These are phyloP conservation scores for Blumeriella jaapii DNA, from an alignment of 2,329 filamentous ascomycete genomes.

Conservation along the genomic window DNA sequence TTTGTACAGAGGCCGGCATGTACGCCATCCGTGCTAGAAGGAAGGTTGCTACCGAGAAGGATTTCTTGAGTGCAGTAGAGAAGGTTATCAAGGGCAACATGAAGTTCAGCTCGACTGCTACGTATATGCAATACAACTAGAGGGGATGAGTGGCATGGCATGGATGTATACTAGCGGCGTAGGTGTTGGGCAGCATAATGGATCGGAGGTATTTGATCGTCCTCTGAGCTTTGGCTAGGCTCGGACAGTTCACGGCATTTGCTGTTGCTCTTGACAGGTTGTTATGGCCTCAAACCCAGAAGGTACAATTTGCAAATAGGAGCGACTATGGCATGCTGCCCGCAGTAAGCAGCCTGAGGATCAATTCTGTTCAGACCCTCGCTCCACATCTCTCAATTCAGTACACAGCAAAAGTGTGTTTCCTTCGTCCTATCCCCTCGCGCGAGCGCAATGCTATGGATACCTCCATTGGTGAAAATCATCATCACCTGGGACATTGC, in stretches of 20 bases:
- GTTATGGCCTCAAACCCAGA: too few species aligned
- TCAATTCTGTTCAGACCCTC: too few species aligned
- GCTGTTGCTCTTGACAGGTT: too few species aligned
- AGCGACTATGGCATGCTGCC: too few species aligned
- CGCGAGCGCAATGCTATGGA: too few species aligned
- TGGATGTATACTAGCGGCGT: slow-evolving; percentile 26
- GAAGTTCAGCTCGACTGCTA: slow-evolving; percentile 98
- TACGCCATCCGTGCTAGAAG: slow-evolving; percentile 88
- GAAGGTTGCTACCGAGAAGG: slow-evolving; percentile 98
- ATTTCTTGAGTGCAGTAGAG: slow-evolving; percentile 94
- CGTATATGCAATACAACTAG: slow-evolving; percentile 99
- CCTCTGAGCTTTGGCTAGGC: slow-evolving; percentile 2
- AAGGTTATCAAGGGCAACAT: slow-evolving; percentile 99
- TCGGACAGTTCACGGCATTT: not conserved
- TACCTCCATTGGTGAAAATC: too few species aligned
- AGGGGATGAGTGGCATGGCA: slow-evolving; percentile 12
- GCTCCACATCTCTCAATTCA: too few species aligned
- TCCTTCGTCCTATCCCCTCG: too few species aligned
- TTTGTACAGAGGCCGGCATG: slow-evolving; percentile 97
- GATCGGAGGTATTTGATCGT: slow-evolving; percentile 7
- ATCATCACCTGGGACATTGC: too few species aligned
- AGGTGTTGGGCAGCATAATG: slow-evolving; percentile 26
- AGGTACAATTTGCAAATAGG: too few species aligned
- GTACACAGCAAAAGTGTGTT: too few species aligned
- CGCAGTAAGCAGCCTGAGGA: too few species aligned